phyloP scores from a whole-genome alignment of 2,329 filamentous ascomycete genomes.

The Cercospora sp. region DNA sequence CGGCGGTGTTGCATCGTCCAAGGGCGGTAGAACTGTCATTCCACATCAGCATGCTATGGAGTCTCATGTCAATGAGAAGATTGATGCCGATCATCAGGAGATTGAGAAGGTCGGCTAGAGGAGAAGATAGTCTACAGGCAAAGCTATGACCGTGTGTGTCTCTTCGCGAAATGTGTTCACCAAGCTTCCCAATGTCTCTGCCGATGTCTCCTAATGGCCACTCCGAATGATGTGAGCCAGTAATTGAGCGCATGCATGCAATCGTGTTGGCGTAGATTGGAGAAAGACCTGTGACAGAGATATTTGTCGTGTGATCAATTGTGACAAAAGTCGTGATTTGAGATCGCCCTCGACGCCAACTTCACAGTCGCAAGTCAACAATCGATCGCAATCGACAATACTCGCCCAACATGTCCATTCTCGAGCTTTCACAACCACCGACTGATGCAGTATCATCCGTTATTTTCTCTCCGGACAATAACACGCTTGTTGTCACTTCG shows the following conservation, averaged over 20 bases:
- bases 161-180: not conserved
- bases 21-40: conserved; percentile 23
- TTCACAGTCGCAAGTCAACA: not conserved
- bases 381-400: conserved; percentile 2
- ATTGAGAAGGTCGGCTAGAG: not conserved
- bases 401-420: conserved; percentile 16
- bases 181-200: not conserved
- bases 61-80: conserved; percentile 5
- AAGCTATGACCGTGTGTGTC: not conserved
- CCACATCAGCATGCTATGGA: conserved; percentile 18
- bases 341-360: not conserved
- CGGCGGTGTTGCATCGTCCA: conserved; percentile 7
- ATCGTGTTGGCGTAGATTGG: not conserved
- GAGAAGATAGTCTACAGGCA: not conserved
- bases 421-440: conserved; percentile 76
- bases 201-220: not conserved
- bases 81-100: conserved; percentile 3
- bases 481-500: conserved; percentile 81
- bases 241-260: not conserved
- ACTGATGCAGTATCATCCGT: conserved; percentile 84
- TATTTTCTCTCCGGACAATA: conserved; percentile 79
- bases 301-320: not conserved
- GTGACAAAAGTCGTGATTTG: not conserved
- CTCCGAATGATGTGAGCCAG: not conserved
- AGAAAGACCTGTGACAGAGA: not conserved